These are phyloP conservation scores for Trichoderma sp. DNA, from an alignment of 2,329 filamentous ascomycete genomes.

Conservation along the genomic window DNA sequence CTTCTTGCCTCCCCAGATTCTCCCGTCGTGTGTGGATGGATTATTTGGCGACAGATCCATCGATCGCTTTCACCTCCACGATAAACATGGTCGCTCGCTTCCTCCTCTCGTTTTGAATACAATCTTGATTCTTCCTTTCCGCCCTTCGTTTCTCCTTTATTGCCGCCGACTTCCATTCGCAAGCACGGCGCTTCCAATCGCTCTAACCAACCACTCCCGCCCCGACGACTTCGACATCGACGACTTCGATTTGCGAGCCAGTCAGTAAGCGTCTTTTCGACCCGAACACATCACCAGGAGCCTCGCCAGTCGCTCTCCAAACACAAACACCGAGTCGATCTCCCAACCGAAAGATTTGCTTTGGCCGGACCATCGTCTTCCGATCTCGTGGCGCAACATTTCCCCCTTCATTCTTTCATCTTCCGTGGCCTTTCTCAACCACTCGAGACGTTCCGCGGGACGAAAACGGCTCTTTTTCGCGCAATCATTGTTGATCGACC, in stretches of 20 bases:
- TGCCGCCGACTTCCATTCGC: background rate
- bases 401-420: background rate
- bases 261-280: background rate
- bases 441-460: conserved; percentile 26
- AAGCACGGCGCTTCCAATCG: conserved; percentile 18
- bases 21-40: conserved; percentile 25
- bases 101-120: conserved; percentile 18
- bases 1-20: conserved; percentile 18
- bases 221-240: conserved; percentile 1
- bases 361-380: conserved; percentile 25
- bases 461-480: conserved; percentile 23
- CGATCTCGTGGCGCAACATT: conserved; percentile 3
- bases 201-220: background rate
- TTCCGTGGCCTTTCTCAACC: conserved; percentile 8
- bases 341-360: background rate
- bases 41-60: conserved; percentile 24
- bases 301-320: background rate
- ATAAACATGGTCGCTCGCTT: conserved; percentile 27
- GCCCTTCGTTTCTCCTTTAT: conserved; percentile 15
- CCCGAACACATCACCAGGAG: background rate
- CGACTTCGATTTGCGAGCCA: background rate
- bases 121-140: background rate
- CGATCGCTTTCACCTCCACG: conserved; percentile 19
- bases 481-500: background rate
- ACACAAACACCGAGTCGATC: background rate